Base-by-base conservation (phyloP, 1,139 yeast species). In the Scheffersomyces segobiensis region DNA sequence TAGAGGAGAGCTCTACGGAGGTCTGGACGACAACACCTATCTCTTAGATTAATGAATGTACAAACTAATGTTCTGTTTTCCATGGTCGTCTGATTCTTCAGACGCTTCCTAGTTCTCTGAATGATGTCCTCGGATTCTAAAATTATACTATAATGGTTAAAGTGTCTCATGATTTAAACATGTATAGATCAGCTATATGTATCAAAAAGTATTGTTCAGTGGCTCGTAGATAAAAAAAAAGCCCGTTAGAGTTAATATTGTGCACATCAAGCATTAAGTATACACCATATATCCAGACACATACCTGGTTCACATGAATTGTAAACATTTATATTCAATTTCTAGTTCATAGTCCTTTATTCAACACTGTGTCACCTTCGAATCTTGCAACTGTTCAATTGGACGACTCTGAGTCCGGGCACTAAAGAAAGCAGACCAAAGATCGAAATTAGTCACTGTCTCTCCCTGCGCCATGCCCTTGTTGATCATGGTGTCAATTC, bases 1-100 rank as follows among this genome's bases (percentile, higher is more conserved):
- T 54, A 85, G 80, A 58, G 96, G 93, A 46, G 84, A 79, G 65
- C 79, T 88, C 52, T 89, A 87, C 69, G 80, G 83, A 55, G 91
- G 93, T 21, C 82, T 84, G 61, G 92, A 88, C 66, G 93, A 88
- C 58, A 80, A 82, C 57, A 80, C 86, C 52, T 88, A 74, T 67
- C 76, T 87, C 26, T 48, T 32, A 32, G 42, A 32, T 32, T 32
- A 32, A 32, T 32, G 14, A 32, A 32, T 32, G 17, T 32, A 5
- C 17, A 32, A 32, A 17, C 17, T 32, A 32, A 32, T 32, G 12
- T 2, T 10, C 14, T 32, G 42, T 12, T 32, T 32, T 7, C 3
- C 17, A 32, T 10, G 42, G 3, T 10, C 14, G 12, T 10, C 42
- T 32, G 17, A 10, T 32, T 32, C 42, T 32, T 12, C 42, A 2